Evolutionary conservation across 1,139 yeast species (phyloP).

Genomic region (Hyphopichia buzzinii): DNA sequence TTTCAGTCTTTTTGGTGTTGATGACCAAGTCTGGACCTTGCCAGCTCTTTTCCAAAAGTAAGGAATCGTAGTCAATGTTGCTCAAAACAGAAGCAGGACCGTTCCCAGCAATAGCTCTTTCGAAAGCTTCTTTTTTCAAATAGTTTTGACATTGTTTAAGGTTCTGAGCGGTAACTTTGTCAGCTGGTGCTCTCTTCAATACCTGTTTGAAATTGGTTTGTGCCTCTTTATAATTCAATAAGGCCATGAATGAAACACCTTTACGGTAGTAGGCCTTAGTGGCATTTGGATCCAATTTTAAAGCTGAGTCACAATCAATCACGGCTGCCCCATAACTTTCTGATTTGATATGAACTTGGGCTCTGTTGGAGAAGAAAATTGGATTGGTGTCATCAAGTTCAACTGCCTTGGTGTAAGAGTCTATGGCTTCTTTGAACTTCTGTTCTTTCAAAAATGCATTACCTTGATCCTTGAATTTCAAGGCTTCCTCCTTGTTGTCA

Average conservation of each 20-base stretch:
- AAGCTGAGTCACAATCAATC: slow-evolving; percentile 70
- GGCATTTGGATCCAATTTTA: slow-evolving; percentile 64
- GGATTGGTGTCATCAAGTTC: slow-evolving; percentile 64
- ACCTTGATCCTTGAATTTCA: slow-evolving; percentile 65
- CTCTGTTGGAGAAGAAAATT: slow-evolving; percentile 80
- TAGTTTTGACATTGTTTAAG: slow-evolving; percentile 64
- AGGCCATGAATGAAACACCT: slow-evolving; percentile 79
- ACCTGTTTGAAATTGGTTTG: slow-evolving; percentile 66
- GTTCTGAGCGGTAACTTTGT: slow-evolving; percentile 63
- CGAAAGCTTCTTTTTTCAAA: slow-evolving; percentile 76
- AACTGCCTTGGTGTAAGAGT: slow-evolving; percentile 74
- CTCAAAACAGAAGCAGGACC: slow-evolving; percentile 36
- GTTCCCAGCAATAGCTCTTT: slow-evolving; percentile 79
- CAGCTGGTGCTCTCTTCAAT: slow-evolving; percentile 63
- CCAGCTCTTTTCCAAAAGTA: slow-evolving; percentile 58
- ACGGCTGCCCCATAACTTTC: slow-evolving; percentile 88
- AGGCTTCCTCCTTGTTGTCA: slow-evolving; percentile 35
- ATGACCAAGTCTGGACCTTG: slow-evolving; percentile 60
- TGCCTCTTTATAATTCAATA: slow-evolving; percentile 74
- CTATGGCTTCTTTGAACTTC: slow-evolving; percentile 65
- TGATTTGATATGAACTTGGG: slow-evolving; percentile 81
- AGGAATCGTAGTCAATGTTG: slow-evolving; percentile 47
- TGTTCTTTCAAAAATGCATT: slow-evolving; percentile 67
- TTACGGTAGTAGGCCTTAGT: slow-evolving; percentile 80
- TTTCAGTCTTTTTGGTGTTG: slow-evolving; percentile 16